Evolutionary conservation across 2,329 filamentous ascomycete species (phyloP).

Genomic region (Penicillium decumbens): DNA sequence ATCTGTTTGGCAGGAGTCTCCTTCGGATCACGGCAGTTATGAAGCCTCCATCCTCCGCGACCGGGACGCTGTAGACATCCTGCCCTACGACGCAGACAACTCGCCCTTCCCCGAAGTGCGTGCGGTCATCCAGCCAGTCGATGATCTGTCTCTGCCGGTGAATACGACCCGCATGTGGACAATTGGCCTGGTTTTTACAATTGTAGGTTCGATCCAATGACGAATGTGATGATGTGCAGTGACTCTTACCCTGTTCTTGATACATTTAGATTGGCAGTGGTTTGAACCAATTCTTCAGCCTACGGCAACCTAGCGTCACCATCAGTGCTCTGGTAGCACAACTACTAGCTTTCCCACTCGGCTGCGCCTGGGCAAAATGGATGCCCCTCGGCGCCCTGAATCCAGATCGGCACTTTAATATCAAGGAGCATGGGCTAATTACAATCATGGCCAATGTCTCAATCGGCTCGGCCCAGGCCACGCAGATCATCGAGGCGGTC

Average conservation of each 20-base stretch:
- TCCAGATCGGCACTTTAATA: constrained; percentile 40
- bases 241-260: neutral
- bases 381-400: constrained; percentile 41
- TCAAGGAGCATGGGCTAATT: constrained; percentile 42
- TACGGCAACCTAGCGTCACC: constrained; percentile 38
- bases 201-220: constrained; percentile 24
- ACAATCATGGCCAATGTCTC: constrained; percentile 48
- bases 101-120: constrained; percentile 40
- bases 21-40: constrained; percentile 9
- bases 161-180: constrained; percentile 38
- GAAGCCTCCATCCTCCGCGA: constrained; percentile 28
- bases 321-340: constrained; percentile 40
- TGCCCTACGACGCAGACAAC: constrained; percentile 36
- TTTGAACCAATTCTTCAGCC: constrained; percentile 39
- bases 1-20: constrained; percentile 9
- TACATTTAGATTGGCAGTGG: constrained; percentile 31
- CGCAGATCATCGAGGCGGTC: constrained; percentile 37
- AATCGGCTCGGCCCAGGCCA: constrained; percentile 42
- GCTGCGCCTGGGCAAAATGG: constrained; percentile 38
- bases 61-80: constrained; percentile 29
- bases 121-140: constrained; percentile 32
- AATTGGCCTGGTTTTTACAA: constrained; percentile 37
- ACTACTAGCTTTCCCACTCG: constrained; percentile 45
- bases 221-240: neutral
- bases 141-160: constrained; percentile 31